A percentile compares a stretch with the other conserved stretches of the same genome.
Evolutionary conservation across 208 protist genomes (phyloP).

Genomic region (Trypanosoma boissoni): DNA sequence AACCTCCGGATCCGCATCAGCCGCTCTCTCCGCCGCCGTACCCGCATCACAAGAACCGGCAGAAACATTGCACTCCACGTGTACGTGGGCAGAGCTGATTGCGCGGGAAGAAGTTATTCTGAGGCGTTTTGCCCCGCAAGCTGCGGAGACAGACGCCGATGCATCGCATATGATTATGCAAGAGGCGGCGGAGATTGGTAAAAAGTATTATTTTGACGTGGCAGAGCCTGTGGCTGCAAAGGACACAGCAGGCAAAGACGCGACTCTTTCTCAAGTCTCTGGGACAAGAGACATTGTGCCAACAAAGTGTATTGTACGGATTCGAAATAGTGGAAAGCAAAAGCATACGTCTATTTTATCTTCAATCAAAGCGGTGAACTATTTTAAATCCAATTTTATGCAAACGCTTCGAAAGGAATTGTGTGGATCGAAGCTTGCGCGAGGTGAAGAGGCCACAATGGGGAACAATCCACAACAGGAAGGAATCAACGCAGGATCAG

Average conservation of each 20-base stretch:
- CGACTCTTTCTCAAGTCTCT: not conserved
- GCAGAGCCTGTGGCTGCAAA: constrained; percentile 26
- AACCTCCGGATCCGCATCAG: not conserved
- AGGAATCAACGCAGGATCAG: not conserved
- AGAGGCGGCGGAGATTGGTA: constrained; percentile 16
- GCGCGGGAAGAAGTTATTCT: constrained; percentile 48
- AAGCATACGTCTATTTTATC: constrained; percentile 57
- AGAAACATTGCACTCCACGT: constrained; percentile 6
- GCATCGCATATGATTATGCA: constrained; percentile 5
- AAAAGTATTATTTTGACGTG: constrained; percentile 29
- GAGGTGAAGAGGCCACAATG: constrained; percentile 25
- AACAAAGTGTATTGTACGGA: constrained; percentile 72
- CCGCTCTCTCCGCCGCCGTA: not conserved
- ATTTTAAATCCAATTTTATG: constrained; percentile 76
- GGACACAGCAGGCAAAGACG: not conserved
- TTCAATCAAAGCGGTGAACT: constrained; percentile 63
- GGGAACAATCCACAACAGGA: constrained; percentile 15
- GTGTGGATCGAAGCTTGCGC: constrained; percentile 39
- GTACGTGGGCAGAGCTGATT: constrained; percentile 37
- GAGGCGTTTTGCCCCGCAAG: constrained; percentile 27
- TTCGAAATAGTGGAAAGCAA: constrained; percentile 60
- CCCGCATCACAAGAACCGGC: not conserved
- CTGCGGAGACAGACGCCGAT: constrained; percentile 12
- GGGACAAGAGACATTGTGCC: constrained; percentile 25
- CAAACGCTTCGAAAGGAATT: constrained; percentile 72